Base-by-base conservation (phyloP, 352 stramenopile species). In the Phytophthora pistaciae region DNA sequence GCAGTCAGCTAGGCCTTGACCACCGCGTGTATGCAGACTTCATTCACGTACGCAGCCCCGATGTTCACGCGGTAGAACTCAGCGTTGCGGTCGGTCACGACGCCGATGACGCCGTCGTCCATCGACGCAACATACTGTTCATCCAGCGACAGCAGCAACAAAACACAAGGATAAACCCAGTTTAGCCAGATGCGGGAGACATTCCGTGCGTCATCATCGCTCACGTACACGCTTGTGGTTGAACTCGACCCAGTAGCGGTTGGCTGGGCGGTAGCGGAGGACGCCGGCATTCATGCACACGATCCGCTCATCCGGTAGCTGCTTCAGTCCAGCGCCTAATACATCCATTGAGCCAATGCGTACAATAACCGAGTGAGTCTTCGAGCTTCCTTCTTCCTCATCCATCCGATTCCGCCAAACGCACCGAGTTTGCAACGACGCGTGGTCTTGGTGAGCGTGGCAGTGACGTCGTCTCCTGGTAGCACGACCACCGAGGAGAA, bases 21-120 rank as follows among this genome's bases (percentile, higher is more conserved):
- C 42, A 44, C 36, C 36, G 1, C 13, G 14, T 5, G 14, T 5
- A 44, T 44, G 36, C 29, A 42, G 16, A 42, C 11, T 42, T 42
- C 16, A 46, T 46, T n/a, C 18, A 94, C 84, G 66, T 97, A 97
- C 78, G 93, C 82, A 64, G 89, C 93, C 58, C 94, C 92, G 53
- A 99, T 97, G 68, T 99, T 96, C 16, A 99, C 87, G n/a, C 95
- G 87, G 77, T 99, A 99, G 44, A 97, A 92, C 64, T 98, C 94
- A 14, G 95, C 88, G 55, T 97, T 97, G 40, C 94, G 84, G 75
- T 99, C 96, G 68, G 96, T 96, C 36, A 99, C 91, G 36, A 99
- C 90, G 36, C 95, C 97, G 66, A 99, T 95, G 21, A 99, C 93
- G 20, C 91, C 84, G 71, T 99, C 97, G 55, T 95, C 90, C 27